Percentiles rank a stretch among this genome's conserved stretches.
These are phyloP conservation scores for Boletus subcaerulescens DNA, from an alignment of 768 basidiomycete species.

Conservation along the genomic window DNA sequence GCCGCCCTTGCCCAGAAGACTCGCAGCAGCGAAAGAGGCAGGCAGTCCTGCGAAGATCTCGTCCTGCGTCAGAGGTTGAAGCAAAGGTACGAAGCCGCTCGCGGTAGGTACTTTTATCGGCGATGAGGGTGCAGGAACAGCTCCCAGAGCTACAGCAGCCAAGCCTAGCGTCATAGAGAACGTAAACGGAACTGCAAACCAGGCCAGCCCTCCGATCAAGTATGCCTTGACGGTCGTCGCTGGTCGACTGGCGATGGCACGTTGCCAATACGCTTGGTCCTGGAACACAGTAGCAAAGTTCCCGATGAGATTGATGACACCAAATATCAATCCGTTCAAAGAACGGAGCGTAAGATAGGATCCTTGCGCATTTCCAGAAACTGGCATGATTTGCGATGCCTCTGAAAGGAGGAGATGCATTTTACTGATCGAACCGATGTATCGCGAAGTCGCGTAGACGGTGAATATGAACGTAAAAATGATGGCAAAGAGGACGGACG, in stretches of 20 bases:
- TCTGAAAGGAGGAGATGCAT: slow-evolving; percentile 81
- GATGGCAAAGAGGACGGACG: slow-evolving; percentile 81
- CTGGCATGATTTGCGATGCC: slow-evolving; percentile 53
- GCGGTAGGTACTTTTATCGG: slow-evolving; percentile 39
- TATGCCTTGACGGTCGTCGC: slow-evolving; percentile 89
- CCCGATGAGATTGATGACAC: slow-evolving; percentile 85
- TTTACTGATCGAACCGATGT: slow-evolving; percentile 72
- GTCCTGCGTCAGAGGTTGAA: slow-evolving; percentile 42
- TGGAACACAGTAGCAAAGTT: slow-evolving; percentile 71
- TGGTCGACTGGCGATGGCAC: slow-evolving; percentile 85
- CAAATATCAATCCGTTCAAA: slow-evolving; percentile 75
- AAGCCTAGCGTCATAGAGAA: slow-evolving; percentile 88
- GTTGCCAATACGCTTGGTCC: slow-evolving; percentile 86
- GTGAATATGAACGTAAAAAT: slow-evolving; percentile 76
- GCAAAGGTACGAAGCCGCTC: slow-evolving; percentile 47
- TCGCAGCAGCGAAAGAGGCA: slow-evolving; percentile 78
- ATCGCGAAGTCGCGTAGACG: slow-evolving; percentile 73
- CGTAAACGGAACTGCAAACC: slow-evolving; percentile 88
- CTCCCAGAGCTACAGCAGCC: slow-evolving; percentile 77
- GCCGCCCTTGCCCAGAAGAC: slow-evolving; percentile 76
- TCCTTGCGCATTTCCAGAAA: slow-evolving; percentile 80
- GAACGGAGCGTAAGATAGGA: slow-evolving; percentile 82
- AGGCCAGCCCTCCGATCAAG: slow-evolving; percentile 83
- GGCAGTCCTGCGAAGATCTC: slow-evolving; percentile 90
- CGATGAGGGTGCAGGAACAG: slow-evolving; percentile 32